Conservation (phyloP, 129 eudicot species). For the Erigeron canadensis region DNA sequence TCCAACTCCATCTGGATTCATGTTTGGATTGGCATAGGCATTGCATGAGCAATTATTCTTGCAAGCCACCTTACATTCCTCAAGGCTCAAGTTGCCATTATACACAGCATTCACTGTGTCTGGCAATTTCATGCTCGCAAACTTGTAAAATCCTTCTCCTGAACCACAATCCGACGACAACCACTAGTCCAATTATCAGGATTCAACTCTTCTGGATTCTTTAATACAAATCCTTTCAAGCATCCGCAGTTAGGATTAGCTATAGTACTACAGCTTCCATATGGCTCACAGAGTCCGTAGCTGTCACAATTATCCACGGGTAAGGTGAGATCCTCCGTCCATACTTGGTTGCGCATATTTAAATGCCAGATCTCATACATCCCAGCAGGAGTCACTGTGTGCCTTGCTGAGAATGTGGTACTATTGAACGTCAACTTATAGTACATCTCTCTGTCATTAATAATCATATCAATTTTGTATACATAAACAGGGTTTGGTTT, state of each 20-base stretch:
- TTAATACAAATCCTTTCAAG: constrained; percentile 23
- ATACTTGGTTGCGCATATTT: constrained; percentile 10
- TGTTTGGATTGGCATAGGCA: constrained; percentile 3
- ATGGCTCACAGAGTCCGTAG: constrained; percentile 26
- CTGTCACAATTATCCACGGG: constrained; percentile 24
- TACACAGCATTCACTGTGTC: constrained; percentile 26
- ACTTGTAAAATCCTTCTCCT: constrained; percentile 29
- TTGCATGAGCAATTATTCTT: background rate
- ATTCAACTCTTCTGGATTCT: background rate
- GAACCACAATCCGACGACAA: constrained; percentile 26
- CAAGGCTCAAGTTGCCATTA: background rate
- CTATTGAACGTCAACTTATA: constrained; percentile 7
- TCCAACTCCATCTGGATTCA: constrained; percentile 25
- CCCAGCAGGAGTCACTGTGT: constrained; percentile 9
- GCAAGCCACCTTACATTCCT: background rate
- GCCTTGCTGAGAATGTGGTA: constrained; percentile 16
- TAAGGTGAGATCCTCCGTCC: constrained; percentile 2
- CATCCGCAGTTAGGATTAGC: constrained; percentile 15
- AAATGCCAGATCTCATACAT: background rate
- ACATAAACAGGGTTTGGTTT: background rate
- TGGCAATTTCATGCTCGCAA: constrained; percentile 35
- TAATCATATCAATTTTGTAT: background rate
- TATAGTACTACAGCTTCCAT: constrained; percentile 18
- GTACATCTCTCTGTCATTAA: constrained; percentile 24
- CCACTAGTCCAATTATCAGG: constrained; percentile 26